These are phyloP conservation scores for Candida sanyiensis DNA, from an alignment of 805 yeast genomes.

Conservation along the genomic window DNA sequence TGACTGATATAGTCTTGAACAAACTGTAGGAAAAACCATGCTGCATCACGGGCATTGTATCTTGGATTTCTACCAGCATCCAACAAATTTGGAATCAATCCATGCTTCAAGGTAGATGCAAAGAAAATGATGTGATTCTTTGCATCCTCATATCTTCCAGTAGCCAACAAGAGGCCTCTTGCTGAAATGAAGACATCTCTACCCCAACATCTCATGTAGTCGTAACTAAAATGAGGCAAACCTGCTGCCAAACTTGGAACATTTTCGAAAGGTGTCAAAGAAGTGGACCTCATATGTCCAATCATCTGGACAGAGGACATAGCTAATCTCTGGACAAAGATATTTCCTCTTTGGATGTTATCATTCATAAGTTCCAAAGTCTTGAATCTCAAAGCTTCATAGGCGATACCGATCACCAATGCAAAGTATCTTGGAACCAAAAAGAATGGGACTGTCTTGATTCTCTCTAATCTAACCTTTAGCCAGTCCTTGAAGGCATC, in stretches of 20 bases:
- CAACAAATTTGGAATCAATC: conserved; percentile 85
- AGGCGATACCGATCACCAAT: conserved; percentile 72
- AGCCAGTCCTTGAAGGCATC: conserved; percentile 66
- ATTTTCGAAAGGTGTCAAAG: conserved; percentile 57
- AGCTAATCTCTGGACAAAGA: conserved; percentile 74
- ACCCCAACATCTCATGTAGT: conserved; percentile 98
- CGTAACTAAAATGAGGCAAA: conserved; percentile 85
- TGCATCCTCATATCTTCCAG: conserved; percentile 78
- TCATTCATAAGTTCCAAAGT: conserved; percentile 53
- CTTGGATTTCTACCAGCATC: conserved; percentile 94
- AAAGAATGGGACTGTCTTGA: conserved; percentile 67
- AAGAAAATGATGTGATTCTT: conserved; percentile 75
- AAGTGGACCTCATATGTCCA: conserved; percentile 66
- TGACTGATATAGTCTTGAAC: conserved; percentile 70
- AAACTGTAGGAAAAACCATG: conserved; percentile 89
- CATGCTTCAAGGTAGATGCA: conserved; percentile 90
- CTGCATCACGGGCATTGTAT: conserved; percentile 95
- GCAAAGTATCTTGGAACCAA: conserved; percentile 85
- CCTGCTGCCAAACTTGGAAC: conserved; percentile 92
- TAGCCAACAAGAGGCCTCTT: conserved; percentile 72
- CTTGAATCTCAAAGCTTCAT: conserved; percentile 70
- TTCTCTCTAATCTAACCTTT: conserved; percentile 51
- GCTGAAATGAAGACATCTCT: conserved; percentile 88
- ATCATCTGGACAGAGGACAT: conserved; percentile 84
- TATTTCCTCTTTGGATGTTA: conserved; percentile 53